These are phyloP conservation scores for Coemansia sp. DNA, from an alignment of 371 early-diverging fungal genomes.

Conservation along the genomic window DNA sequence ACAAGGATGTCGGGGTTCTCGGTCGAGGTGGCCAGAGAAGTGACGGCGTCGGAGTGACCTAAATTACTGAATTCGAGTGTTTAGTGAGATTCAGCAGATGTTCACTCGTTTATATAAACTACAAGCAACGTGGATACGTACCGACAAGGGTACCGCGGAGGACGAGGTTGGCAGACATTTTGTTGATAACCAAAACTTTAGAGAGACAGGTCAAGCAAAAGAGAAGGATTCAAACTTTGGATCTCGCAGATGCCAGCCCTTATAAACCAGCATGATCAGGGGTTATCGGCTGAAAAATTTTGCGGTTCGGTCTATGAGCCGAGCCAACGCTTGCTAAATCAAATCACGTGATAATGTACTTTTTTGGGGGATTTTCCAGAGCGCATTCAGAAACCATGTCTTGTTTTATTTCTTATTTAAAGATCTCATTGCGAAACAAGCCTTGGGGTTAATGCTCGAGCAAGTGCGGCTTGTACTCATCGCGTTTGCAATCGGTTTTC, in stretches of 20 bases:
- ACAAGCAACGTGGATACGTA: conserved; percentile 20
- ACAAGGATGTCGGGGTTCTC: conserved; percentile 90
- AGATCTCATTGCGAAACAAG: no score
- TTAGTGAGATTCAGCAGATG: background rate
- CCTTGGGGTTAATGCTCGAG: conserved; percentile 38
- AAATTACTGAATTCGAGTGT: background rate
- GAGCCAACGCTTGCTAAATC: background rate
- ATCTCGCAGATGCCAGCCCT: background rate
- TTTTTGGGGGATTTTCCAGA: background rate
- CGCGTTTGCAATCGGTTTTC: conserved; percentile 52
- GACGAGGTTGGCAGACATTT: conserved; percentile 50
- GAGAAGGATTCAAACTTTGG: background rate
- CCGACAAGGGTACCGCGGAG: conserved; percentile 51
- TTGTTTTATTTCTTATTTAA: no score
- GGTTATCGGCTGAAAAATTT: conserved; percentile 5
- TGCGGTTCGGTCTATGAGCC: conserved; percentile 12
- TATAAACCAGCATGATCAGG: background rate
- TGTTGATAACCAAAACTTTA: background rate
- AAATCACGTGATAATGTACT: background rate
- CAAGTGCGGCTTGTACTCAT: conserved; percentile 51
- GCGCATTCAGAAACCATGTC: no score
- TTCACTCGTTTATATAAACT: background rate
- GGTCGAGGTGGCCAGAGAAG: conserved; percentile 89
- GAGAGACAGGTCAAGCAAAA: background rate
- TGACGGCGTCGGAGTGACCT: conserved; percentile 86